These are phyloP conservation scores for Mycosphaerella sp. DNA, from an alignment of 2,329 filamentous ascomycete species.

Conservation along the genomic window DNA sequence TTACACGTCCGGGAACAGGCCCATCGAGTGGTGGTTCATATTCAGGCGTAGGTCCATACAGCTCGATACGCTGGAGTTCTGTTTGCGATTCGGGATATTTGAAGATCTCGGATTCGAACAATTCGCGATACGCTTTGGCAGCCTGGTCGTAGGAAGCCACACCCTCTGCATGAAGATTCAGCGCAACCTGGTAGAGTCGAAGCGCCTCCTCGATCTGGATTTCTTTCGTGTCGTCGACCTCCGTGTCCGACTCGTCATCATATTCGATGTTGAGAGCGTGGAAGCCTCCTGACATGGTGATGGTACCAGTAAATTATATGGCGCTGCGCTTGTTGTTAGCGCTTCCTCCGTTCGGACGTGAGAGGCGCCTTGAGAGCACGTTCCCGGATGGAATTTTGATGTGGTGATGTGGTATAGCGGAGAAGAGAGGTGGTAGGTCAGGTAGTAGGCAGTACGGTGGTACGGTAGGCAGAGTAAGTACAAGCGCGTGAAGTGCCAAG, in stretches of 20 bases:
- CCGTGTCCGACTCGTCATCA: constrained; percentile 82
- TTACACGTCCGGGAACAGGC: constrained; percentile 36
- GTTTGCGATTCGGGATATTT: constrained; percentile 80
- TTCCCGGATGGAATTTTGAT: background rate
- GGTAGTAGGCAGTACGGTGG: too few species aligned
- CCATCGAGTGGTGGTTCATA: constrained; percentile 34
- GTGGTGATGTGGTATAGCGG: background rate
- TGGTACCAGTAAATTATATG: background rate
- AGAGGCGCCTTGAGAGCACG: background rate
- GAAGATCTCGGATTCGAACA: constrained; percentile 92
- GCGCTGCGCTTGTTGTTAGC: background rate
- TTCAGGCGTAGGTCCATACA: constrained; percentile 41
- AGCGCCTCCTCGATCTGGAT: constrained; percentile 95
- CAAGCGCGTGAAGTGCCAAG: background rate
- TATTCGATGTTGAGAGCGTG: constrained; percentile 89
- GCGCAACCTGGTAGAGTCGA: constrained; percentile 84
- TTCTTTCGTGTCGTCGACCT: constrained; percentile 91
- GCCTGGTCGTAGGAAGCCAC: constrained; percentile 69
- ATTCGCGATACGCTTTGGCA: constrained; percentile 68
- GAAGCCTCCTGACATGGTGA: constrained; percentile 53
- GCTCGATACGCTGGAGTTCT: constrained; percentile 68
- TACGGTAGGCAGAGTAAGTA: too few species aligned
- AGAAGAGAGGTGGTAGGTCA: background rate
- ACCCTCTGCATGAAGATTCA: constrained; percentile 88
- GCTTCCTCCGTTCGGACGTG: background rate